Base-by-base conservation (phyloP, 305 asterid genomes). In the Plantago coronopus region DNA sequence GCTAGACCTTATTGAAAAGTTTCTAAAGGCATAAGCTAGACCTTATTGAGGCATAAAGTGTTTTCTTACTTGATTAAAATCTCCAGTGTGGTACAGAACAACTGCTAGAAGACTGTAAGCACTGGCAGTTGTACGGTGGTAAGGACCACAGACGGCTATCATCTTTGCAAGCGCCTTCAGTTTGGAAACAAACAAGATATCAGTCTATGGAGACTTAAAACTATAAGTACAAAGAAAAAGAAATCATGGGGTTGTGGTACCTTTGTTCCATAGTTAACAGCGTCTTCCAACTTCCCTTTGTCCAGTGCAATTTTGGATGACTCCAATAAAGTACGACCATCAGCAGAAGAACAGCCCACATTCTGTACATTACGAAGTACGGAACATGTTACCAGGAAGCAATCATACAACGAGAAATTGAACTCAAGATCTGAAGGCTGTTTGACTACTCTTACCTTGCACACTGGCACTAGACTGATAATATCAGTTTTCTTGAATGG, bases 41-140 rank as follows among this genome's bases (percentile, higher is more conserved):
- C 23, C 34, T 31, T 42, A 54, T 7, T n/a, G 56, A 50, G 56
- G 27, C 27, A 46, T 47, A 66, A 58, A 42, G 25, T 18, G 19
- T 44, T 43, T 17, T 48, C 46, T 62, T 69, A 86, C 99, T 95
- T 94, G 99, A 84, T 94, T 85, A 75, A 94, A 94, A 63, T 94
- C 99, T 68, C 99, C 99, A 40, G 99, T 94, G 83, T 94, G 99
- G 78, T 94, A 94, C 78, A 94, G 83, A 69, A 94, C 99, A 76
- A 94, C 99, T 57, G 99, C 96, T 47, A 94, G 93, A 72, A 94
- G 96, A 79, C 97, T 94, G 74, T 94, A 94, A 54, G 99, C 99
- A 81, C 99, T 80, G 54, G 97, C 99, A 43, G 96, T 94, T 54
- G 81, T 81, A 65, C 97, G 95, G 77, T 94, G 96, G 74, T 87